Evolutionary conservation across 164 flowering plant species (phyloP).

Genomic region (Santalum album): DNA sequence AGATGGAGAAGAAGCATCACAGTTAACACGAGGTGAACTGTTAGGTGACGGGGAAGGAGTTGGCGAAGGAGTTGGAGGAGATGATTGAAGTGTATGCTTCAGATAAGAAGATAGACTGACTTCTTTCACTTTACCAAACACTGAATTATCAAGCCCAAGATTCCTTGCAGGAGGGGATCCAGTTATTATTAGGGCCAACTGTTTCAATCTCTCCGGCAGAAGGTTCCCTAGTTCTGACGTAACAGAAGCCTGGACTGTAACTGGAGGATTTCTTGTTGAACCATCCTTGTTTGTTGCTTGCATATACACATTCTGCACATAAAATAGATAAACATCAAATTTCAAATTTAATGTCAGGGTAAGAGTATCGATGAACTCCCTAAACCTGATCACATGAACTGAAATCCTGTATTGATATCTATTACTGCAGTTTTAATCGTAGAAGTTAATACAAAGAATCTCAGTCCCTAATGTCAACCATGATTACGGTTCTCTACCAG

Average conservation of each 20-base stretch:
- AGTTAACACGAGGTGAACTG: constrained; percentile 10
- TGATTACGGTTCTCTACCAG: too few species aligned
- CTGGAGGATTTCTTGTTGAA: constrained; percentile 52
- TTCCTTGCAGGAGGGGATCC: constrained; percentile 40
- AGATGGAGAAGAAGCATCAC: constrained; percentile 17
- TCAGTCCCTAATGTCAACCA: too few species aligned
- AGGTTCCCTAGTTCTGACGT: constrained; percentile 41
- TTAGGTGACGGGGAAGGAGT: constrained; percentile 8
- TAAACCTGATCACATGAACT: not conserved
- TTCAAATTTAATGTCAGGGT: not conserved
- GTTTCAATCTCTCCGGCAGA: constrained; percentile 55
- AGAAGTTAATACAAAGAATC: too few species aligned
- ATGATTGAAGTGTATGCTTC: constrained; percentile 25
- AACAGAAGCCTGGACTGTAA: constrained; percentile 57
- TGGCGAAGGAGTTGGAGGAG: constrained; percentile 22
- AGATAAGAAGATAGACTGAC: constrained; percentile 51
- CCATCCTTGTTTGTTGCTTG: constrained; percentile 50
- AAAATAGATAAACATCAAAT: constrained; percentile 1
- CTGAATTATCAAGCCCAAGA: constrained; percentile 66
- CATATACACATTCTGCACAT: constrained; percentile 45
- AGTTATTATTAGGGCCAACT: constrained; percentile 54
- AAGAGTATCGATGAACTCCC: not conserved
- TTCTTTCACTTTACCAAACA: constrained; percentile 70
- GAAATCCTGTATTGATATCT: too few species aligned
- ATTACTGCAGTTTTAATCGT: too few species aligned